A percentile compares a stretch with the other conserved stretches of the same genome.
Evolutionary conservation across 2,329 filamentous ascomycete species (phyloP).

Genomic region (Aspergillus fischeri): DNA sequence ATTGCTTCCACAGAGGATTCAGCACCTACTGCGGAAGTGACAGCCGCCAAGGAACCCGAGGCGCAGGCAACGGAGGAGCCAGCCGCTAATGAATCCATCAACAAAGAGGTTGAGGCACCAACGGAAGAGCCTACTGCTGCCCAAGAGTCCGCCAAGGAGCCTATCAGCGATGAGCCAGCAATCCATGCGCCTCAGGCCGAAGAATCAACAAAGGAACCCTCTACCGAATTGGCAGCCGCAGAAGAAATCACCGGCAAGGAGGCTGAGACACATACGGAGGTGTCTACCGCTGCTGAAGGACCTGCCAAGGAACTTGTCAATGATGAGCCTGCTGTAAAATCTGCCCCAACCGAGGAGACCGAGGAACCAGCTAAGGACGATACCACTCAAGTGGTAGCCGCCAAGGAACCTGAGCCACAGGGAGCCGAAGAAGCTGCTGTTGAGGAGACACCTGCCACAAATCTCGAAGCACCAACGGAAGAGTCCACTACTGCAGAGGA

Average conservation of each 20-base stretch:
- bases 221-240: conserved; percentile 2
- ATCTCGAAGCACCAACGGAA: conserved; percentile 1
- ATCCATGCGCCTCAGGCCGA: not conserved
- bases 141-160: conserved; percentile 6
- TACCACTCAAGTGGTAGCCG: not conserved
- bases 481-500: conserved; percentile 4
- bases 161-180: conserved; percentile 1
- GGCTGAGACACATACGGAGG: not conserved
- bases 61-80: conserved; percentile 10
- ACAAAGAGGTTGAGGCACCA: conserved; percentile 2
- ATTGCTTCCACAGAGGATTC: conserved; percentile 3
- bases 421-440: not conserved
- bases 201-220: not conserved
- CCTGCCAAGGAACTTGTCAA: conserved; percentile 1
- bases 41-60: conserved; percentile 7
- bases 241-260: not conserved
- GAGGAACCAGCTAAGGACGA: not conserved
- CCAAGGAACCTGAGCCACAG: conserved; percentile 9
- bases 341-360: conserved; percentile 3
- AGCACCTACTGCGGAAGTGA: not conserved
- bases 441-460: not conserved
- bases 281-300: conserved; percentile 1
- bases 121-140: conserved; percentile 4
- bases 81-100: conserved; percentile 5
- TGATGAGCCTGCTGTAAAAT: not conserved